These are phyloP conservation scores for Leccinum fibrillosum DNA, from an alignment of 768 basidiomycete species.

Conservation along the genomic window DNA sequence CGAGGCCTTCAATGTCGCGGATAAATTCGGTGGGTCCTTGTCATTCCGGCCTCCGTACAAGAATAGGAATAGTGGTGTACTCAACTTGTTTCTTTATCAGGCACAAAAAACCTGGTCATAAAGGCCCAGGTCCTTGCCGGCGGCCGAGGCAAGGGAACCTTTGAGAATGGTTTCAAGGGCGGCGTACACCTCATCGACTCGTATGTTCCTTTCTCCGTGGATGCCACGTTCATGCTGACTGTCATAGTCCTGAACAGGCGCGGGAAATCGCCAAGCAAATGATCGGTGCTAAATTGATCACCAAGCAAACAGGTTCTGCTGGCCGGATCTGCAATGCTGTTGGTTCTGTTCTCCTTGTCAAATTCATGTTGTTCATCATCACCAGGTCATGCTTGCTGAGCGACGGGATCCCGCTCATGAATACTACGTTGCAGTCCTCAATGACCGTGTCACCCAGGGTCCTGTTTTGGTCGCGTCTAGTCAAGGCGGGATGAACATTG, in stretches of 20 bases:
- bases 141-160: slow-evolving; percentile 96
- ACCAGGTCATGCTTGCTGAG: slow-evolving; percentile 96
- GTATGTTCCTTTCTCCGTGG: slow-evolving; percentile 38
- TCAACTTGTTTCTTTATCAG: slow-evolving; percentile 36
- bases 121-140: slow-evolving; percentile 99
- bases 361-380: slow-evolving; percentile 12
- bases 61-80: neutral
- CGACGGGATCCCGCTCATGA: slow-evolving; percentile 91
- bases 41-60: neutral
- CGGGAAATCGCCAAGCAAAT: slow-evolving; percentile 86
- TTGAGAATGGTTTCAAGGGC: slow-evolving; percentile 93
- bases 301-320: slow-evolving; percentile 93
- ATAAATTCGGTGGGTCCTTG: slow-evolving; percentile 69
- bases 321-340: slow-evolving; percentile 96
- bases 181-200: slow-evolving; percentile 93
- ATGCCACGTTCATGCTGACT: slow-evolving; percentile 7
- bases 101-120: slow-evolving; percentile 80
- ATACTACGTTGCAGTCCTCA: slow-evolving; percentile 96
- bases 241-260: slow-evolving; percentile 76
- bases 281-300: slow-evolving; percentile 94
- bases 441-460: slow-evolving; percentile 85
- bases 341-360: slow-evolving; percentile 27
- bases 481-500: slow-evolving; percentile 99
- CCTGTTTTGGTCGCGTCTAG: slow-evolving; percentile 91
- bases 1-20: slow-evolving; percentile 87